phyloP scores from a whole-genome alignment of 2,329 filamentous ascomycete species.

The Acrocalymma vagum region DNA sequence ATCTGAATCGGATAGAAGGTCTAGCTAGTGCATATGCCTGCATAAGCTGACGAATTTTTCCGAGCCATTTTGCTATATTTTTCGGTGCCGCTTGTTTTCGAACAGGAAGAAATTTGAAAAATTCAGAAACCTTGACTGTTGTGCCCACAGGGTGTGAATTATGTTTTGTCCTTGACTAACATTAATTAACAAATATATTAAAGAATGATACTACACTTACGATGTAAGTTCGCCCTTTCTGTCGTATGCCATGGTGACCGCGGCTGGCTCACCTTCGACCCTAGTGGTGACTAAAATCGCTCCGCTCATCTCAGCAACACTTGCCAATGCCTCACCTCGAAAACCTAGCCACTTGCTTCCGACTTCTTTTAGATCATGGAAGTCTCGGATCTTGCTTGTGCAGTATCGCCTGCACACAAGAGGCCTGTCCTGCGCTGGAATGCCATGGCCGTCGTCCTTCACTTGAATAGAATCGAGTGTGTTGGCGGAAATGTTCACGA shows the following conservation, averaged over 20 bases:
- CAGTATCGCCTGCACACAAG: conserved; percentile 71
- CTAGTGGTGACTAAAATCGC: conserved; percentile 69
- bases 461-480: conserved; percentile 75
- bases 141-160: conserved; percentile 72
- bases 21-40: conserved; percentile 72
- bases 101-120: conserved; percentile 71
- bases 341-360: conserved; percentile 74
- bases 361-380: conserved; percentile 67
- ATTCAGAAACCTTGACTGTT: conserved; percentile 66
- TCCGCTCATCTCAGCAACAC: conserved; percentile 67
- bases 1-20: conserved; percentile 66
- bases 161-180: conserved; percentile 28
- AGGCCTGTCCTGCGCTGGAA: conserved; percentile 68
- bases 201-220: conserved; percentile 28
- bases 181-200: conserved; percentile 9
- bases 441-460: conserved; percentile 72
- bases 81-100: conserved; percentile 67
- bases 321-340: conserved; percentile 76
- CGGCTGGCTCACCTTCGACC: conserved; percentile 68
- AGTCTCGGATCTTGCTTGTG: conserved; percentile 76
- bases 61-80: conserved; percentile 64
- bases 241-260: conserved; percentile 60
- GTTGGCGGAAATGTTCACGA: conserved; percentile 70
- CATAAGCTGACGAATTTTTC: conserved; percentile 67
- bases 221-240: conserved; percentile 58